phyloP scores from a whole-genome alignment of 2,329 filamentous ascomycete species.

The Passalora sequoiae region DNA sequence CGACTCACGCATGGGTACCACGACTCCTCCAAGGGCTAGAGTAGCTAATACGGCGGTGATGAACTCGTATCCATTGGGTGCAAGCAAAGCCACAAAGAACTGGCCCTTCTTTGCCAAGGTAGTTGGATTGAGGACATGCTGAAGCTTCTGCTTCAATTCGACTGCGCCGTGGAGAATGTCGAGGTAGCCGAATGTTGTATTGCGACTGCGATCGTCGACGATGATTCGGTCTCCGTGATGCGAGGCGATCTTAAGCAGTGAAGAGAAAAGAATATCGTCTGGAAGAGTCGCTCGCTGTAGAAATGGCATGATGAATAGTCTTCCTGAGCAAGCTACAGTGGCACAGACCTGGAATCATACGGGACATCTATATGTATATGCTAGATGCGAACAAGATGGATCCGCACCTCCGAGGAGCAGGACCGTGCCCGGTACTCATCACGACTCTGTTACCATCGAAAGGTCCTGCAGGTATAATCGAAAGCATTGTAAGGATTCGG shows the following conservation, averaged over 20 bases:
- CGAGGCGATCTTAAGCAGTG: background rate
- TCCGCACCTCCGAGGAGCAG: no score
- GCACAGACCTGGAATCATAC: no score
- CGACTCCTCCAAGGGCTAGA: conserved; percentile 3
- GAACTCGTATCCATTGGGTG: conserved; percentile 2
- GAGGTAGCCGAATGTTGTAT: conserved; percentile 2
- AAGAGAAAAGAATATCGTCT: conserved; percentile 1
- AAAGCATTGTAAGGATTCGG: no score
- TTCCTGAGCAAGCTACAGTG: no score
- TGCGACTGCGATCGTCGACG: background rate
- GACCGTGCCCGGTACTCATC: no score
- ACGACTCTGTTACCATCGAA: no score
- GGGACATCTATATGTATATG: background rate
- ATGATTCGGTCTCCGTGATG: conserved; percentile 5
- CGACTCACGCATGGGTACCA: conserved; percentile 6
- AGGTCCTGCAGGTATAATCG: no score
- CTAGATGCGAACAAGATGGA: no score
- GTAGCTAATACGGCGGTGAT: conserved; percentile 2
- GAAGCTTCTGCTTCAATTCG: background rate
- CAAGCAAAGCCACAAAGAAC: conserved; percentile 3
- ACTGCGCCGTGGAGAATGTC: conserved; percentile 1
- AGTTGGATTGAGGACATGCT: background rate
- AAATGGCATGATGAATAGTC: conserved; percentile 1
- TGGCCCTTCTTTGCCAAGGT: background rate
- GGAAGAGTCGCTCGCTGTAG: background rate